phyloP scores from a whole-genome alignment of 2,329 filamentous ascomycete genomes.

The Chaetomiaceae sp. region DNA sequence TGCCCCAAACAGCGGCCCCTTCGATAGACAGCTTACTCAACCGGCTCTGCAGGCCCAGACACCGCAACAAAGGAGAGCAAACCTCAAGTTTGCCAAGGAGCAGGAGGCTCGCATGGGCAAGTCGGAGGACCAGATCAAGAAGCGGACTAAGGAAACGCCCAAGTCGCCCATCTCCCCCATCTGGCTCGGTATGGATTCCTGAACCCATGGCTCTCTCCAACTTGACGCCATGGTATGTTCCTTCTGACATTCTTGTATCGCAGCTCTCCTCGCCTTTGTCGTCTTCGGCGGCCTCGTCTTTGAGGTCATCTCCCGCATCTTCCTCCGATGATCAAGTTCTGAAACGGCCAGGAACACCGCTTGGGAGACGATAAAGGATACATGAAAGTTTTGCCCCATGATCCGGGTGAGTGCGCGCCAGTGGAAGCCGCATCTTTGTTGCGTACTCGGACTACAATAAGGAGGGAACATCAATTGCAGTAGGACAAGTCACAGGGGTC shows the following conservation, averaged over 20 bases:
- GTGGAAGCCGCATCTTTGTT: no score
- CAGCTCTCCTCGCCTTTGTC: conserved; percentile 53
- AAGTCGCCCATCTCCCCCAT: conserved; percentile 60
- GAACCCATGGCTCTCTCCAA: not conserved
- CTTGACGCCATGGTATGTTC: conserved; percentile 10
- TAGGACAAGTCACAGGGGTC: no score
- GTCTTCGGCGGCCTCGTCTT: conserved; percentile 56
- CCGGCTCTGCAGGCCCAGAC: conserved; percentile 62
- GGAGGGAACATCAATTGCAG: no score
- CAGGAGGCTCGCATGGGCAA: conserved; percentile 72
- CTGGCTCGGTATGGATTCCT: conserved; percentile 52
- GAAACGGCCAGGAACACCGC: no score
- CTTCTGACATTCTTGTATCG: conserved; percentile 21
- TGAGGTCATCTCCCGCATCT: conserved; percentile 51
- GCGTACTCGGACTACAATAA: no score
- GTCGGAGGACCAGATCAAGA: conserved; percentile 58
- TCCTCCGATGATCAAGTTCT: conserved; percentile 13
- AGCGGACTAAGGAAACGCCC: conserved; percentile 46
- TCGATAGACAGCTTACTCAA: not conserved
- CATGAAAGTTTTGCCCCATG: no score
- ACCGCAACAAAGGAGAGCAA: conserved; percentile 73
- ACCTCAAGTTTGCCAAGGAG: conserved; percentile 69
- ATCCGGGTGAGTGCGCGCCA: no score
- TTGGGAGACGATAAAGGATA: no score
- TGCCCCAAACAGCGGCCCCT: not conserved